phyloP scores from a whole-genome alignment of 2,329 filamentous ascomycete genomes.

The Coleophoma cylindrospora region DNA sequence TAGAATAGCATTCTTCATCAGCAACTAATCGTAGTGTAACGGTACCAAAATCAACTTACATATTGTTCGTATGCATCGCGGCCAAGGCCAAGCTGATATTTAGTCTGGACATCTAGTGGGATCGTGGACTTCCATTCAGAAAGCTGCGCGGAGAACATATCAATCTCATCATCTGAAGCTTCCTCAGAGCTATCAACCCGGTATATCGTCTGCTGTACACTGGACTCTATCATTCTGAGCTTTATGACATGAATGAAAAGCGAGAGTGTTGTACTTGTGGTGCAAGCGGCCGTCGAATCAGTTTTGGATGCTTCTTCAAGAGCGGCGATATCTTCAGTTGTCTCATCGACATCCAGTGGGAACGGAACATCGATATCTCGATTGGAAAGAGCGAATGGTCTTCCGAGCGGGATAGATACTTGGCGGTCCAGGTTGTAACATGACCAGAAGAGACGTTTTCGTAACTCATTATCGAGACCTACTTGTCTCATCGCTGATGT shows the following conservation, averaged over 20 bases:
- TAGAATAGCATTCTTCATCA: not conserved
- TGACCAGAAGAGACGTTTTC: constrained; percentile 29
- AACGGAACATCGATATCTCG: constrained; percentile 27
- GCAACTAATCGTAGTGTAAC: not conserved
- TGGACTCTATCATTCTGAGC: constrained; percentile 6
- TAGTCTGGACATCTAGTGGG: constrained; percentile 9
- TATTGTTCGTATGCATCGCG: constrained; percentile 17
- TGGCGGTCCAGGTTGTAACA: constrained; percentile 29
- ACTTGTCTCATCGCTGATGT: constrained; percentile 1
- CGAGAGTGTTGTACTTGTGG: constrained; percentile 16
- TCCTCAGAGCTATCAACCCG: constrained; percentile 2
- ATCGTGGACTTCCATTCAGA: constrained; percentile 3
- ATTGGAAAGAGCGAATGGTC: constrained; percentile 30
- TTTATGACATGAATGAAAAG: constrained; percentile 15
- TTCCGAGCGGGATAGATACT: constrained; percentile 27
- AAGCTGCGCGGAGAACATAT: constrained; percentile 1
- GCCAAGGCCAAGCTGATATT: not conserved
- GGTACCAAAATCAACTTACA: constrained; percentile 5
- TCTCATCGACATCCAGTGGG: constrained; percentile 17
- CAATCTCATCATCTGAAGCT: constrained; percentile 1
- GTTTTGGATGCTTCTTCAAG: not conserved
- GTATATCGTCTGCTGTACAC: constrained; percentile 7
- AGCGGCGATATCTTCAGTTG: constrained; percentile 8
- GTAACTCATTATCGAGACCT: constrained; percentile 18
- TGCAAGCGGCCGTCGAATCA: constrained; percentile 2